Evolutionary conservation across 257 asterid genomes (phyloP).

Genomic region (Salvia rosmarinus): DNA sequence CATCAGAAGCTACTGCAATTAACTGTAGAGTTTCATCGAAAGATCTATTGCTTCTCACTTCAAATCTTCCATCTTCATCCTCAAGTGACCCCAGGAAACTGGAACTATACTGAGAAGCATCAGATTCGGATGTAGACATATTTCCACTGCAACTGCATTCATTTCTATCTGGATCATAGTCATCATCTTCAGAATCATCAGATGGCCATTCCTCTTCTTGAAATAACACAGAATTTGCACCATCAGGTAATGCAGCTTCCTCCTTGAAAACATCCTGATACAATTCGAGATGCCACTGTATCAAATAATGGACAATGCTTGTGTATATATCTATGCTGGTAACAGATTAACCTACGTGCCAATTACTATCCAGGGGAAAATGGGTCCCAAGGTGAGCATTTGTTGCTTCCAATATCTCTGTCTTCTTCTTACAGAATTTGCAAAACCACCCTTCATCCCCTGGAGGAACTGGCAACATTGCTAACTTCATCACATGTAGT

Average conservation of each 20-base stretch:
- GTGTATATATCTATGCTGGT: slow-evolving; percentile 16
- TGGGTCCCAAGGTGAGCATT: slow-evolving; percentile 97
- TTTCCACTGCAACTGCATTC: slow-evolving; percentile 51
- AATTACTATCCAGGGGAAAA: slow-evolving; percentile 71
- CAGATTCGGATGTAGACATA: slow-evolving; percentile 51
- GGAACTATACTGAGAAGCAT: slow-evolving; percentile 61
- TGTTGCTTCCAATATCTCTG: slow-evolving; percentile 88
- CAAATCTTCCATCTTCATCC: slow-evolving; percentile 60
- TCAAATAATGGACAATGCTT: slow-evolving; percentile 26
- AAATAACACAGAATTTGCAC: slow-evolving; percentile 52
- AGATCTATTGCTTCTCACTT: slow-evolving; percentile 37
- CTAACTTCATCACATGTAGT: slow-evolving; percentile 35
- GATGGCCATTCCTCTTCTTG: slow-evolving; percentile 92
- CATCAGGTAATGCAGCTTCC: slow-evolving; percentile 83
- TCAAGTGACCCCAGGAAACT: slow-evolving; percentile 75
- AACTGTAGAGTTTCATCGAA: slow-evolving; percentile 45
- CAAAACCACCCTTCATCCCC: slow-evolving; percentile 98
- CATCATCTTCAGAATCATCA: slow-evolving; percentile 93
- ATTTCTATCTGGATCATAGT: slow-evolving; percentile 79
- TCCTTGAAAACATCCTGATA: slow-evolving; percentile 86
- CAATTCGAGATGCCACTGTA: slow-evolving; percentile 30
- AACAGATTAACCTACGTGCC: slow-evolving; percentile 66
- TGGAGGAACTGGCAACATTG: slow-evolving; percentile 76
- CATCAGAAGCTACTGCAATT: slow-evolving; percentile 62
- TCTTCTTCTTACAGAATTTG: slow-evolving; percentile 85